These are phyloP conservation scores for Ceratobasidium sp. DNA, from an alignment of 1,284 basidiomycete species.

Conservation along the genomic window DNA sequence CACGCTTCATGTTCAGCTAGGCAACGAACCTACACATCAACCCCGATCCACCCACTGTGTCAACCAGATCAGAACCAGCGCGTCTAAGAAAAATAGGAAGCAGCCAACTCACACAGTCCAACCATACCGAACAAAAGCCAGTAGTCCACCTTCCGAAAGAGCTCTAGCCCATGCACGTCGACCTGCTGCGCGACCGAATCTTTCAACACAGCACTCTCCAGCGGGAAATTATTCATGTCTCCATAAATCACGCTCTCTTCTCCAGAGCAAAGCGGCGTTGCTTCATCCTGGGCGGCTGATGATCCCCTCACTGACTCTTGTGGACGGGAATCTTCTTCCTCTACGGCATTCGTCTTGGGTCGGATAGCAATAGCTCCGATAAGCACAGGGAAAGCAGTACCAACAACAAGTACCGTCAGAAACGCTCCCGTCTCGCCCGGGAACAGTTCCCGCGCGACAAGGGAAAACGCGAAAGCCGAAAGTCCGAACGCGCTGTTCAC, in stretches of 20 bases:
- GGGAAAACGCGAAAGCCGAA: conserved; percentile 84
- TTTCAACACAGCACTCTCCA: conserved; percentile 16
- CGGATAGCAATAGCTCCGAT: conserved; percentile 74
- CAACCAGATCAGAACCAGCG: not conserved
- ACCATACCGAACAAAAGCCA: conserved; percentile 80
- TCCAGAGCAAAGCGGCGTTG: conserved; percentile 9
- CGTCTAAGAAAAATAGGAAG: conserved; percentile 27
- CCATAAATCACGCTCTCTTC: conserved; percentile 9
- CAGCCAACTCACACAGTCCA: conserved; percentile 66
- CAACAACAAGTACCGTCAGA: conserved; percentile 74
- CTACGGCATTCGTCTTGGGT: conserved; percentile 65
- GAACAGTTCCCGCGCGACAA: conserved; percentile 73
- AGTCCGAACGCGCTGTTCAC: conserved; percentile 89
- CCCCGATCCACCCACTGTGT: conserved; percentile 85
- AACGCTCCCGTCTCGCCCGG: conserved; percentile 80
- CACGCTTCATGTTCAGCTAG: conserved; percentile 6
- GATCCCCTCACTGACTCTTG: conserved; percentile 31
- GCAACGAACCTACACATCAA: conserved; percentile 78
- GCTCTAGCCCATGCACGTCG: conserved; percentile 65
- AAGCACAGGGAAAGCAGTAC: conserved; percentile 77
- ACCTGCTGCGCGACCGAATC: conserved; percentile 42
- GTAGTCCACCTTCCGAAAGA: conserved; percentile 73
- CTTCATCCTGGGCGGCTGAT: conserved; percentile 43
- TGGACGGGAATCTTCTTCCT: conserved; percentile 29
- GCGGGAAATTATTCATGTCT: conserved; percentile 24